Evolutionary conservation across 2,329 filamentous ascomycete genomes (phyloP).

Genomic region (Cryphonectria nitschkei): DNA sequence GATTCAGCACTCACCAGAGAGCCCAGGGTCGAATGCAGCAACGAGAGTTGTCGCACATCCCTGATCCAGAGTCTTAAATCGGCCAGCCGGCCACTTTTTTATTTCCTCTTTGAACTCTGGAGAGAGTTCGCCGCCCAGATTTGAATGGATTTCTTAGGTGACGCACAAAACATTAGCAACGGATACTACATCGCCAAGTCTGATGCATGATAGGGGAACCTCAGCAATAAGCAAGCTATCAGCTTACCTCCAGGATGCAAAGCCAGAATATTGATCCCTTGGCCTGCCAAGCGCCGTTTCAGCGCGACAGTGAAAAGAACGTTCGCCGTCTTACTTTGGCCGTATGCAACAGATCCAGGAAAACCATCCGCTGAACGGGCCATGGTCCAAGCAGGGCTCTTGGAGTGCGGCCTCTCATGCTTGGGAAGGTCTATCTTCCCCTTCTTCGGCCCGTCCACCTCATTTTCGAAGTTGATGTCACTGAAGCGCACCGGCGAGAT

Average conservation of each 20-base stretch:
- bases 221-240: slow-evolving; percentile 4
- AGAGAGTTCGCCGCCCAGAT: slow-evolving; percentile 10
- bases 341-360: slow-evolving; percentile 41
- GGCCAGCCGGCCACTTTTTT: slow-evolving; percentile 31
- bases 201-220: neutral
- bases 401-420: slow-evolving; percentile 19
- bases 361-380: slow-evolving; percentile 7
- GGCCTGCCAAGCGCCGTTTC: slow-evolving; percentile 11
- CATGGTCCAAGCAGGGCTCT: slow-evolving; percentile 11
- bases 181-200: slow-evolving; percentile 2
- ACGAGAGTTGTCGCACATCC: slow-evolving; percentile 47
- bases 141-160: slow-evolving; percentile 28
- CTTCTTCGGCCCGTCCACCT: slow-evolving; percentile 9
- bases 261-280: slow-evolving; percentile 29
- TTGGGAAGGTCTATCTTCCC: slow-evolving; percentile 5
- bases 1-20: slow-evolving; percentile 9
- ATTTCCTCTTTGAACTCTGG: slow-evolving; percentile 28
- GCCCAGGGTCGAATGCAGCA: slow-evolving; percentile 44
- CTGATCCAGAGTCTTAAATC: slow-evolving; percentile 43
- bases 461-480: slow-evolving; percentile 39
- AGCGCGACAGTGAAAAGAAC: slow-evolving; percentile 42
- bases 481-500: slow-evolving; percentile 38
- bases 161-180: slow-evolving; percentile 27
- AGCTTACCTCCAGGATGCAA: slow-evolving; percentile 33
- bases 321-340: slow-evolving; percentile 51